Percentiles rank a stretch among this genome's conserved stretches.
Conservation (phyloP, 1,284 basidiomycete species). For the Moesziomyces globuligerus region DNA sequence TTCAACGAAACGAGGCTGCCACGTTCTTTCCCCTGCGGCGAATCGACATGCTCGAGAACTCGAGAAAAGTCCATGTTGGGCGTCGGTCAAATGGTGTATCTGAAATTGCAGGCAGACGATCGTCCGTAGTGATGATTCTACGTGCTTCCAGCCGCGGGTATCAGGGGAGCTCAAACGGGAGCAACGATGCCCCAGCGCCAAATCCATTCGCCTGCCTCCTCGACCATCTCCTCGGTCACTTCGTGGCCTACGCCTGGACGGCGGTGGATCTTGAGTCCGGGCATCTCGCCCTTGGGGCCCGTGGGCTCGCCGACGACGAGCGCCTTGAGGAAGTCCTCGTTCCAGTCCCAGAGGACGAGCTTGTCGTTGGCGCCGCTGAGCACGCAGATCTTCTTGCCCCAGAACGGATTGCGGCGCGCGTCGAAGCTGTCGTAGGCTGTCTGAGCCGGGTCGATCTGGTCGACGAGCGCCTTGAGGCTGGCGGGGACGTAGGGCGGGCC, state of each 20-base stretch:
- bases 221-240: slow-evolving; percentile 59
- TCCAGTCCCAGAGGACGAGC: slow-evolving; percentile 60
- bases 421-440: slow-evolving; percentile 47
- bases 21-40: too few species aligned
- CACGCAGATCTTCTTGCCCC: slow-evolving; percentile 64
- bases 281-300: slow-evolving; percentile 32
- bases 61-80: too few species aligned
- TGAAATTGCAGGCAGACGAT: too few species aligned
- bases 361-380: slow-evolving; percentile 59
- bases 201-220: slow-evolving; percentile 60
- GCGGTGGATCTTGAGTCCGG: slow-evolving; percentile 47
- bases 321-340: slow-evolving; percentile 54
- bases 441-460: slow-evolving; percentile 54
- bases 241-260: slow-evolving; percentile 52
- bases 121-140: too few species aligned
- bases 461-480: slow-evolving; percentile 52
- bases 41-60: too few species aligned
- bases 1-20: too few species aligned
- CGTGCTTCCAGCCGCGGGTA: neutral
- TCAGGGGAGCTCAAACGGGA: slow-evolving; percentile 5
- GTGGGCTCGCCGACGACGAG: slow-evolving; percentile 53
- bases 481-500: slow-evolving; percentile 59
- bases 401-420: slow-evolving; percentile 48
- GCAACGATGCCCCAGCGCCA: slow-evolving; percentile 48
- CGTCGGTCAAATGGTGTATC: too few species aligned